Conservation (phyloP, 2,329 filamentous ascomycete species). For the Penicillium sp. region DNA sequence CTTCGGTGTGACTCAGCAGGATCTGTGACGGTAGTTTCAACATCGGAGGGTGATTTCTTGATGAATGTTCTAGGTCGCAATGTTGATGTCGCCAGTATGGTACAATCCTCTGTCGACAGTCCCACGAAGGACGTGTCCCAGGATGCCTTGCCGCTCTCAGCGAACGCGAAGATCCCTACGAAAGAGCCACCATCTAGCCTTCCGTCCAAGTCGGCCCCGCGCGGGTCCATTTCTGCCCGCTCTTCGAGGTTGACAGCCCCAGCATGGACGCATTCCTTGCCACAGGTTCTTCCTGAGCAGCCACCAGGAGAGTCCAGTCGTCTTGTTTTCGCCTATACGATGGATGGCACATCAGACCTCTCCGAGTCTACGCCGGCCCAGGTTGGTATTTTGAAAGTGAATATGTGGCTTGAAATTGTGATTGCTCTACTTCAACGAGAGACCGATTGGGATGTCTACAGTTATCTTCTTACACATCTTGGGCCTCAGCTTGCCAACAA, state of each 20-base stretch:
- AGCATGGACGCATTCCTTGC: conserved; percentile 58
- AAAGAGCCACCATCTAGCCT: conserved; percentile 31
- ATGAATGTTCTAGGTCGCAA: conserved; percentile 70
- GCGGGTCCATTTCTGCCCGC: conserved; percentile 34
- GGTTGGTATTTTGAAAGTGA: conserved; percentile 56
- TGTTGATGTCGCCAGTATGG: conserved; percentile 48
- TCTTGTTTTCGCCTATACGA: conserved; percentile 50
- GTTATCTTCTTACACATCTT: conserved; percentile 81
- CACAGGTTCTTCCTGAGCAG: conserved; percentile 54
- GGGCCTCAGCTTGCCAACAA: conserved; percentile 88
- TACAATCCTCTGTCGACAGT: conserved; percentile 44
- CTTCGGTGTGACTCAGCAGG: conserved; percentile 79
- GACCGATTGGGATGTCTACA: conserved; percentile 88
- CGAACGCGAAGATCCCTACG: conserved; percentile 29
- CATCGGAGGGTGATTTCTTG: conserved; percentile 70
- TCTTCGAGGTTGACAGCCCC: conserved; percentile 42
- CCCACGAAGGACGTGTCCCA: conserved; percentile 34
- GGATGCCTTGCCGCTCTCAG: conserved; percentile 35
- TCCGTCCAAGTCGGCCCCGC: conserved; percentile 31
- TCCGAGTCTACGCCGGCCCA: conserved; percentile 26
- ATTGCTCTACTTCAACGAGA: conserved; percentile 71
- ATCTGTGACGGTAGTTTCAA: conserved; percentile 67
- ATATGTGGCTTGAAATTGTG: conserved; percentile 73
- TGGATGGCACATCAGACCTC: conserved; percentile 29
- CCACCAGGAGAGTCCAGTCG: conserved; percentile 50